These are phyloP conservation scores for Gnomoniopsis smithogilvyi DNA, from an alignment of 2,329 filamentous ascomycete genomes.

Conservation along the genomic window DNA sequence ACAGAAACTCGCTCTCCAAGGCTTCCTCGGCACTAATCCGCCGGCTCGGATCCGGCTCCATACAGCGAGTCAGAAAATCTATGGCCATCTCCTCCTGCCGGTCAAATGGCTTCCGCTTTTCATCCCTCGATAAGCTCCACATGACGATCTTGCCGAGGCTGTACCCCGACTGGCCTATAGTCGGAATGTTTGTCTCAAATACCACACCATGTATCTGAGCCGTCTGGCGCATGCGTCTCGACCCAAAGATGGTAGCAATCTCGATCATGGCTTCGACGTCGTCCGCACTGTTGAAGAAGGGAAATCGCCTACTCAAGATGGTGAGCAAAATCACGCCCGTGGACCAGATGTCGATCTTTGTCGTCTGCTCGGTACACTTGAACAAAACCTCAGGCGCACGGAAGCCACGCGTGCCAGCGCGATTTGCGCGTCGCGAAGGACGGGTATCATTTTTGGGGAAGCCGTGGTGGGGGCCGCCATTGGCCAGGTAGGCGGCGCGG, in stretches of 20 bases:
- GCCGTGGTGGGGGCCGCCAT: constrained; percentile 53
- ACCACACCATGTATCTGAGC: constrained; percentile 85
- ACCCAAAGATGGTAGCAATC: constrained; percentile 91
- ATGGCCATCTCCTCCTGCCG: constrained; percentile 71
- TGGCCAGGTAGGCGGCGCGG: constrained; percentile 56
- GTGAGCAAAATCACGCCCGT: constrained; percentile 97
- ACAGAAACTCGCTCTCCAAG: constrained; percentile 68
- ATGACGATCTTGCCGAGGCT: constrained; percentile 89
- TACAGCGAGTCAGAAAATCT: constrained; percentile 66
- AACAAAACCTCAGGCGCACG: constrained; percentile 94
- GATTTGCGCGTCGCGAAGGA: constrained; percentile 84
- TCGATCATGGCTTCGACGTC: constrained; percentile 98
- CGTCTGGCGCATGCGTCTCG: constrained; percentile 76
- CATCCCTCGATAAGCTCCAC: constrained; percentile 80
- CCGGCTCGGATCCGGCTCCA: constrained; percentile 72
- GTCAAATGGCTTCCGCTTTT: constrained; percentile 49
- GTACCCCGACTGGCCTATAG: constrained; percentile 81
- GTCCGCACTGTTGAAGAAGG: constrained; percentile 98
- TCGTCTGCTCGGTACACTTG: constrained; percentile 94
- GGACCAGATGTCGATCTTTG: constrained; percentile 95
- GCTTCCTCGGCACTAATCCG: constrained; percentile 75
- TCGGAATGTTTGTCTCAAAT: constrained; percentile 90
- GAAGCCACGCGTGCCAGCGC: constrained; percentile 92
- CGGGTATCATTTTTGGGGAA: constrained; percentile 90
- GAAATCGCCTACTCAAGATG: constrained; percentile 85